Percentiles rank a stretch among this genome's conserved stretches.
phyloP scores from a whole-genome alignment of 306 rosid genomes.

The Malus orientalis region DNA sequence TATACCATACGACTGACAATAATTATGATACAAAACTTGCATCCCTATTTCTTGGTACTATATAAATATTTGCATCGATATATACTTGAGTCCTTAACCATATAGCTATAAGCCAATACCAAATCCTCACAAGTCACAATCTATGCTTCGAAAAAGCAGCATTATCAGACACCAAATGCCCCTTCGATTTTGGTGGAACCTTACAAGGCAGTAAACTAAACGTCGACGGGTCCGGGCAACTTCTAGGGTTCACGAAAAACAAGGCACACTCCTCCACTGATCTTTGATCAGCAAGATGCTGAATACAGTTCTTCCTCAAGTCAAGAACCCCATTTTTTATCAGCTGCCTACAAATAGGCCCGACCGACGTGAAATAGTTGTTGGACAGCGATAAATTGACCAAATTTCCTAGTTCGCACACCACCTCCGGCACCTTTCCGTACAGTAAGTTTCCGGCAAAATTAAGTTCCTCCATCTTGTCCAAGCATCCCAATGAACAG shows the following conservation, averaged over 20 bases:
- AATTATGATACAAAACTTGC: too few relatives aligned
- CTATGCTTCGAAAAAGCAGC: too few relatives aligned
- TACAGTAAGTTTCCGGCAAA: constrained; percentile 34
- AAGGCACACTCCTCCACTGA: constrained; percentile 17
- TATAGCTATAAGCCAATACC: too few relatives aligned
- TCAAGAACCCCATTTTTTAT: constrained; percentile 32
- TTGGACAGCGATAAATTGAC: constrained; percentile 30
- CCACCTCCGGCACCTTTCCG: constrained; percentile 34
- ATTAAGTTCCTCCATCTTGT: constrained; percentile 31
- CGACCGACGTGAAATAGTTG: constrained; percentile 29
- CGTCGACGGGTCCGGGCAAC: constrained; percentile 15
- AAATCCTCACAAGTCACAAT: neutral
- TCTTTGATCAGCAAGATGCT: constrained; percentile 30
- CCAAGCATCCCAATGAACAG: constrained; percentile 33
- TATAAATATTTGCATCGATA: too few relatives aligned
- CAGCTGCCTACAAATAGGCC: constrained; percentile 27
- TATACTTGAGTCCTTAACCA: too few relatives aligned
- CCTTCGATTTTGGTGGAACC: neutral
- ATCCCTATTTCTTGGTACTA: too few relatives aligned
- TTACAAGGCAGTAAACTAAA: constrained; percentile 27
- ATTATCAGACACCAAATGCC: too few relatives aligned
- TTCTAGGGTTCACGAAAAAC: constrained; percentile 12
- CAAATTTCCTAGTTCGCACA: constrained; percentile 27
- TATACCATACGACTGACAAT: too few relatives aligned
- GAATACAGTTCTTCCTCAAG: constrained; percentile 33